Base-by-base conservation (phyloP, 768 basidiomycete genomes). In the Omphalotus guepiniiformis region DNA sequence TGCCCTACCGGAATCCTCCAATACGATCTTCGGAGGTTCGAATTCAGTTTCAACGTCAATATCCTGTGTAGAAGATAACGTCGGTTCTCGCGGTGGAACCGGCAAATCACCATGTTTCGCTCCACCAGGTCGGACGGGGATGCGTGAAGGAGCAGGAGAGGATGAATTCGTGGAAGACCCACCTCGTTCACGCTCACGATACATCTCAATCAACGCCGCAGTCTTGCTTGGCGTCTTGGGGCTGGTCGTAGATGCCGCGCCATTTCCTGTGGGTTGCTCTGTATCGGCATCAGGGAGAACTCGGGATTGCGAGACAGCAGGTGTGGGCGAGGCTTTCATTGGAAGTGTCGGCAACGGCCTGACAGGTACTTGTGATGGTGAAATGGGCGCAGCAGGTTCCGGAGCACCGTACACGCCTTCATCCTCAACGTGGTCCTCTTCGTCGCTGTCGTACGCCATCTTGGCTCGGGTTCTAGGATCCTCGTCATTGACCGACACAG, bases 161-260 rank as follows among this genome's bases (percentile, higher is more conserved):
- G 65, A 58, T 13, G 65, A 61, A 3, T 62, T 52, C n/a, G 60
- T 51, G 66, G 73, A 12, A 64, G 59, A 41, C 54, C 65, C 47
- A 46, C 71, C 76, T 55, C 75, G 79, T 70, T 81, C 86, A 21
- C 68, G 69, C 66, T 91, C 84, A 42, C 87, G 79, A 56, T 89
- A 92, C 86, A 92, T 86, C 62, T 90, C 87, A 55, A 91, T 92
- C 42, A 92, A 71, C 1, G 82, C 78, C 3, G 85, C 82, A 1
- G 88, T 88, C 66, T 82, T 85, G 68, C 80, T 82, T 15, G 69
- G 64, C 12, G 68, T 49, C 15, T 56, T 42, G 39, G 61, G 42
- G 32, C 58, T 6, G 12, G 40, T 27, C 21, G 25, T 27, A 12
- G 21, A 11, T 15, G 19, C n/a, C 18, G 27, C 11, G n/a, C n/a